Conservation (phyloP, 208 protist genomes). For the Wallacemonas rigidus region DNA sequence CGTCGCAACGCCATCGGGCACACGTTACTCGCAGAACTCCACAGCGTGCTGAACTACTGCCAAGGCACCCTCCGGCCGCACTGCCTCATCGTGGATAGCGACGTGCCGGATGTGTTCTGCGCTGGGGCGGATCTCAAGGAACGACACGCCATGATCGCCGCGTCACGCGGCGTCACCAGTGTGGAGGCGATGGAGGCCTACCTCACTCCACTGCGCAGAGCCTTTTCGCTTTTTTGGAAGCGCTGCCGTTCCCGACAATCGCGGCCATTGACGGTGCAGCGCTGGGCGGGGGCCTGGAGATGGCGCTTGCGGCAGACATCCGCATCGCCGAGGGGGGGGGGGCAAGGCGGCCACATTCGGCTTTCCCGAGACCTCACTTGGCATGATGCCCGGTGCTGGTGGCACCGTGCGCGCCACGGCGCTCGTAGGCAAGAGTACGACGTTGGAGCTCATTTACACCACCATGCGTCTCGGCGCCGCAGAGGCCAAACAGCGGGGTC, state of each 20-base stretch:
- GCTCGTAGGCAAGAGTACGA: constrained; percentile 76
- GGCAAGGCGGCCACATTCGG: constrained; percentile 55
- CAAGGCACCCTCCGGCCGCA: constrained; percentile 26
- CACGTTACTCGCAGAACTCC: constrained; percentile 44
- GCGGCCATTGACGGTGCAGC: constrained; percentile 86
- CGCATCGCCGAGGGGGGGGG: constrained; percentile 64
- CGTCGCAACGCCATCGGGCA: constrained; percentile 64
- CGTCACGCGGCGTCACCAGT: constrained; percentile 51
- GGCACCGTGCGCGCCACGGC: constrained; percentile 85
- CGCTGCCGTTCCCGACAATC: constrained; percentile 81
- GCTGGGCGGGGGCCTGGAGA: constrained; percentile 89
- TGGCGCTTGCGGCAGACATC: constrained; percentile 87
- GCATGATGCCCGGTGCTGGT: constrained; percentile 93
- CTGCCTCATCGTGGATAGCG: constrained; percentile 66
- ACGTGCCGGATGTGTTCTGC: constrained; percentile 76
- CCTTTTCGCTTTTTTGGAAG: constrained; percentile 77
- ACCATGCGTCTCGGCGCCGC: constrained; percentile 54
- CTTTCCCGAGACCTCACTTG: constrained; percentile 89
- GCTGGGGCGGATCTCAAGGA: constrained; percentile 84
- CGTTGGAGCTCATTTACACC: constrained; percentile 92
- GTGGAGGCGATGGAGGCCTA: constrained; percentile 62
- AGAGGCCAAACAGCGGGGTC: constrained; percentile 58
- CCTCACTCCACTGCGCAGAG: constrained; percentile 60
- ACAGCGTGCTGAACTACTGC: constrained; percentile 49
- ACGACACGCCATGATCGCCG: constrained; percentile 69